Base-by-base conservation (phyloP, 1,139 yeast species). In the Diutina neorugosa region DNA sequence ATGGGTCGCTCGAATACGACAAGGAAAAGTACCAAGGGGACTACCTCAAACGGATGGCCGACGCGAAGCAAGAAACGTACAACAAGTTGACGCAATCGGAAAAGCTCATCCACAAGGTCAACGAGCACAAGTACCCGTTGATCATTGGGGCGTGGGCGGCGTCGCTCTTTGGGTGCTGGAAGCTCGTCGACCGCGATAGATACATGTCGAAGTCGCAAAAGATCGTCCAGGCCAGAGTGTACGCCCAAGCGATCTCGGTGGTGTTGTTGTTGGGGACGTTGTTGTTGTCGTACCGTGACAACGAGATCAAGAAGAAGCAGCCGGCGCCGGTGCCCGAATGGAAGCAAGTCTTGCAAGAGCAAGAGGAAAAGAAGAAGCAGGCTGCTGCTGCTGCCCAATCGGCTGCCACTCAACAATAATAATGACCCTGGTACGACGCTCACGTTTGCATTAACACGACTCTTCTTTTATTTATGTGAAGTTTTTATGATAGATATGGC, bases 181-280 rank as follows among this genome's bases (percentile, higher is more conserved):
- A 73, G 55, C 63, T 74, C 52, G 89, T 88, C 53, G 84, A 87
- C 71, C 79, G 77, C 61, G 96, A 89, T 68, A 84, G 82, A 60
- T 75, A 82, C 66, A 77, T 89, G 84, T 80, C 90, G 54, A 79
- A 78, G 55, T 73, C 96, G 4, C 96, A 90, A 70, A 90, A 89
- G 68, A 81, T 88, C 44, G 96, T 88, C 34, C 95, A 87, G 67
- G 96, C 96, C 31, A 84, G 96, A 78, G 89, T 89, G 84, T 88
- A 88, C 65, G 96, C 96, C 8, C 96, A 89, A 69, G 90, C 86
- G 57, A 70, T 87, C 55, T 82, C 91, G 1, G 84, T 84, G 55
- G 74, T 78, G 9, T 71, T 86, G 57, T 70, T 85, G 59, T 69
- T 86, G 58, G 84, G 81, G 42, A 80, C 90, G 2, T 74, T 85